Base-by-base conservation (phyloP, 768 basidiomycete species). In the Agaricus sinodeliciosus region DNA sequence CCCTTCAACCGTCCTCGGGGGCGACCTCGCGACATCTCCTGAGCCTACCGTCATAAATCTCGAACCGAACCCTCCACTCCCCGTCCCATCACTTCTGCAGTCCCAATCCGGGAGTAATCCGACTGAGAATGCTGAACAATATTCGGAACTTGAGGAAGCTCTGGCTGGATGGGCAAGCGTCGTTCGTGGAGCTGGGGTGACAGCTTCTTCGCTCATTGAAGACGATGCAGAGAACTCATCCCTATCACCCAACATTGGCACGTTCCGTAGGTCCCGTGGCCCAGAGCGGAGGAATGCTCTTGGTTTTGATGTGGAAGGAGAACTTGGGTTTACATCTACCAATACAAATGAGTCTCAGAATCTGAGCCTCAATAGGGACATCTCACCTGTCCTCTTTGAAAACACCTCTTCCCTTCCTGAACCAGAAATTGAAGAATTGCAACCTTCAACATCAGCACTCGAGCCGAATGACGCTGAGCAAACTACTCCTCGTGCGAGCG, bases 81-180 rank as follows among this genome's bases (percentile, higher is more conserved):
- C 12, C 22, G 12, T 31, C 34, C 26, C n/a, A 15, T 2, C 36
- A n/a, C 27, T 6, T 26, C 9, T 19, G 0, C 48, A 25, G 16
- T 19, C 4, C 13, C 2, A 25, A 12, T 13, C 36, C 13, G n/a
- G 15, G 9, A 8, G 16, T 16, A 15, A 9, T 11, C 6, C 48
- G 5, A 28, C 18, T 40, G 26, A 15, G 19, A 11, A 27, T 16
- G 39, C 36, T 25, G 51, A 47, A 46, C 26, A 48, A 13, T 39
- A 54, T 2, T 31, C 39, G 35, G 52, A 54, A 18, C 46, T 54
- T 34, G 52, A 46, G 9, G 45, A 54, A 27, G 45, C 40, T 12
- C 31, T 45, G 13, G 52, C 52, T 9, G 41, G 52, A 26, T 54
- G 52, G 52, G 52, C 52, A 4, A 54, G 47, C 26, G 52, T 54